Percentiles rank a stretch among this genome's conserved stretches.
Evolutionary conservation across 306 rosid genomes (phyloP).

Genomic region (Aeschynomene evenia): DNA sequence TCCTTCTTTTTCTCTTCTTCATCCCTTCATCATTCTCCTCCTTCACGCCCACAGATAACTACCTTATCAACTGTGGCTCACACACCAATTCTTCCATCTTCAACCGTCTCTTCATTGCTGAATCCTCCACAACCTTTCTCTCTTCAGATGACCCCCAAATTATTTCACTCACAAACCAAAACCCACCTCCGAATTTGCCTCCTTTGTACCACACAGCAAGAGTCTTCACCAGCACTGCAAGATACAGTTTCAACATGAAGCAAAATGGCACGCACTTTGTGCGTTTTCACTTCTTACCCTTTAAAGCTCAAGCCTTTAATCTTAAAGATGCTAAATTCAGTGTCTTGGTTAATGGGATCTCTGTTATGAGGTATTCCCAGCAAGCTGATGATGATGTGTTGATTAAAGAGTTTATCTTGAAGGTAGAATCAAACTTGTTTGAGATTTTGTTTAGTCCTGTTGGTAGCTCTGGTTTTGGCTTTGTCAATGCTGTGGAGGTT

Average conservation of each 20-base stretch:
- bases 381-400: conserved; percentile 32
- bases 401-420: conserved; percentile 63
- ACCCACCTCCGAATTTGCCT: conserved; percentile 49
- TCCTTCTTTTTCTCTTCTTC: conserved; percentile 27
- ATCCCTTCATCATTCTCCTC: conserved; percentile 45
- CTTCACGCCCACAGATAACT: conserved; percentile 70
- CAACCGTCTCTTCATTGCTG: conserved; percentile 56
- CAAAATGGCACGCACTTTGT: conserved; percentile 70
- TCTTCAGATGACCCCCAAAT: conserved; percentile 42
- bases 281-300: conserved; percentile 90
- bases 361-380: conserved; percentile 35
- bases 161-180: conserved; percentile 50
- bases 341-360: conserved; percentile 48
- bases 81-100: conserved; percentile 50
- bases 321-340: conserved; percentile 63
- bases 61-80: conserved; percentile 83
- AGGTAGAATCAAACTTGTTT: conserved; percentile 46
- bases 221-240: conserved; percentile 58
- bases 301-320: conserved; percentile 50
- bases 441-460: conserved; percentile 62
- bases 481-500: conserved; percentile 78
- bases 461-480: conserved; percentile 55
- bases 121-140: conserved; percentile 55
- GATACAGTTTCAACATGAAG: conserved; percentile 63
- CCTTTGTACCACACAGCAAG: conserved; percentile 69